Evolutionary conservation across 192 early-diverging fungal species (phyloP).

Genomic region (Podochytrium sp.): DNA sequence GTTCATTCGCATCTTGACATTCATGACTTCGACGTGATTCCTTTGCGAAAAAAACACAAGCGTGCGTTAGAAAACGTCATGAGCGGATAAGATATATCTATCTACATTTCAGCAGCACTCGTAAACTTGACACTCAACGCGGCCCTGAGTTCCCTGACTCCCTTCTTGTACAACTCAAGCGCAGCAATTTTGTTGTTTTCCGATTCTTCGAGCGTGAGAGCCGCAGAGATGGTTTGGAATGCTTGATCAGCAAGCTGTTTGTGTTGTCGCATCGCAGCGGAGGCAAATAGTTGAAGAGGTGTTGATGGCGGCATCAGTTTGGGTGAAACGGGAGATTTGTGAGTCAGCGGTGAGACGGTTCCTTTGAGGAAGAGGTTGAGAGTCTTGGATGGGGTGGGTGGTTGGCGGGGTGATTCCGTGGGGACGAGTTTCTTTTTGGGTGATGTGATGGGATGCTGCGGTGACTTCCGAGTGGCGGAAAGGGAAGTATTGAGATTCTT

Average conservation of each 20-base stretch:
- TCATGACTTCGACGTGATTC: slow-evolving; percentile 39
- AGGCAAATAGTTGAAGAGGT: not conserved
- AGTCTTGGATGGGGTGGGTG: not conserved
- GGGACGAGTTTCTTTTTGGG: too few species aligned
- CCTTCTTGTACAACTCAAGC: slow-evolving; percentile 44
- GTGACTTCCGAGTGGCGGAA: too few species aligned
- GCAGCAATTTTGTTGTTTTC: slow-evolving; percentile 28
- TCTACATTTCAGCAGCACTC: slow-evolving; percentile 34
- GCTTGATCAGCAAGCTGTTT: slow-evolving; percentile 44
- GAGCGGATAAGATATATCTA: not conserved
- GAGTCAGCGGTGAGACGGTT: not conserved
- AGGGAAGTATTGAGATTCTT: too few species aligned
- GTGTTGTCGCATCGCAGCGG: slow-evolving; percentile 24
- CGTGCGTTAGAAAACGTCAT: slow-evolving; percentile 2
- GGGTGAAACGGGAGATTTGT: not conserved
- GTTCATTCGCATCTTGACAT: slow-evolving; percentile 47
- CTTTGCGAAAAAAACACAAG: slow-evolving; percentile 18
- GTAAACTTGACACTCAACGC: slow-evolving; percentile 40
- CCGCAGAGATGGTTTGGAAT: slow-evolving; percentile 43
- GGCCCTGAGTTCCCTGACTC: slow-evolving; percentile 40
- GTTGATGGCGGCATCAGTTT: not conserved
- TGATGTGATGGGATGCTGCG: too few species aligned
- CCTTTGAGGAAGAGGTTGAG: not conserved
- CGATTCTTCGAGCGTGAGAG: slow-evolving; percentile 42
- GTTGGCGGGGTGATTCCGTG: too few species aligned